Evolutionary conservation across 495 filamentous ascomycete species (phyloP), one percentile per base, ranked within the genome.

Genomic region (Penicillium antarcticum): DNA sequence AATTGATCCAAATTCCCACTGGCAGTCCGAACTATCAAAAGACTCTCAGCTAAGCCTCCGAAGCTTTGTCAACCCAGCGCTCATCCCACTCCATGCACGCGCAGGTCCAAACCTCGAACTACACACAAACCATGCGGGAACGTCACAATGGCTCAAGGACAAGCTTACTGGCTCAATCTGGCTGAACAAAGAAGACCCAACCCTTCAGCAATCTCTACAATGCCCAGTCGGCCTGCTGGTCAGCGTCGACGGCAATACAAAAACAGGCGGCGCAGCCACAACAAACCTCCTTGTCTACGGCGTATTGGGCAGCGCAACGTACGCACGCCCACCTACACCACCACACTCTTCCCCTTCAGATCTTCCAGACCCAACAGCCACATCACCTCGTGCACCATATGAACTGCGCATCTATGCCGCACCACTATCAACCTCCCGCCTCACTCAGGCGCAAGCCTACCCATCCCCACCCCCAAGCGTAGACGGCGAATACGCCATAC

Each of bases 281-380:
- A 79, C 82, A 10, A 80, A 84, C 47, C 51, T 86, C 7, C 58
- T 86, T 18, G 65, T 86, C 19, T 84, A 84, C 45, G 80, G 72
- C 33, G 60, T 74, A 11, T 35, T 77, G 36, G 72, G 68, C 9
- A 65, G 53, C 45, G 40, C 60, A 17, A 59, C 61, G 5, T 61
- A 56, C 32, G 55, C 66, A 26, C 65, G 68, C 19, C 72, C 65
- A 29, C 78, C 75, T 5, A 77, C 78, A 16, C 77, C 80, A 5
- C 75, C 78, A 10, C 60, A 64, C 24, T 80, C 73, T 4, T 76
- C 74, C 2, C 74, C 70, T 1, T 62, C 64, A 33, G 63, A 61
- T 6, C 59, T 56, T 9, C 61, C 63, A 29, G 55, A 13, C 14
- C 51, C 26, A 29, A 45, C 24, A 34, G 14, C 3, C 34, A 26